Conservation (phyloP, 106 monocot species). For the Platanthera guangdongensis region DNA sequence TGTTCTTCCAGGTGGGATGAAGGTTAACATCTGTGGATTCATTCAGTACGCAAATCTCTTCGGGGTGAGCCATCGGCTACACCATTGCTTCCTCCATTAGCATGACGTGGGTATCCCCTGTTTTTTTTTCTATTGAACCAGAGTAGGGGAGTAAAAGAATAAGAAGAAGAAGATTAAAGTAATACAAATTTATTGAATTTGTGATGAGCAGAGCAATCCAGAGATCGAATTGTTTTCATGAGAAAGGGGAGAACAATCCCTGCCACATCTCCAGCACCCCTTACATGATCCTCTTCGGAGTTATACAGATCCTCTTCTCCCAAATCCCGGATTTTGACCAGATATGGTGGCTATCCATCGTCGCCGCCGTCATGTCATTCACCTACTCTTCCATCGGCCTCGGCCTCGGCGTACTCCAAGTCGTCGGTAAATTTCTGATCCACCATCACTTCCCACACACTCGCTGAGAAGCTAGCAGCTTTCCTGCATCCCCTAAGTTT, state of each 20-base stretch:
- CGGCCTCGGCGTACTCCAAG: slow-evolving; percentile 34
- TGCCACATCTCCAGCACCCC: slow-evolving; percentile 35
- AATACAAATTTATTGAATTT: not conserved
- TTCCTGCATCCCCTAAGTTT: too few relatives aligned
- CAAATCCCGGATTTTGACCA: slow-evolving; percentile 58
- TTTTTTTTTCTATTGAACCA: not conserved
- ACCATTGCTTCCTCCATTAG: slow-evolving; percentile 73
- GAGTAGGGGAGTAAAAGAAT: not conserved
- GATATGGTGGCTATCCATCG: slow-evolving; percentile 56
- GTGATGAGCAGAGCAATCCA: slow-evolving; percentile 32
- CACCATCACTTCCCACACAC: slow-evolving; percentile 16
- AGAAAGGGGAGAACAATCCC: slow-evolving; percentile 34
- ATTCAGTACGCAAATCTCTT: slow-evolving; percentile 54
- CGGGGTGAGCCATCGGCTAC: slow-evolving; percentile 62
- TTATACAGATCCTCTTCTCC: slow-evolving; percentile 35
- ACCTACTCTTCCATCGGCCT: slow-evolving; percentile 54
- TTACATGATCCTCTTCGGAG: slow-evolving; percentile 48
- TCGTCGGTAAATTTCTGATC: slow-evolving; percentile 50
- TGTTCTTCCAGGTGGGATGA: slow-evolving; percentile 28
- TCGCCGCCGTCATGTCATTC: slow-evolving; percentile 56
- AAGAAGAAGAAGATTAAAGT: not conserved
- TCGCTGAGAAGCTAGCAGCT: too few relatives aligned
- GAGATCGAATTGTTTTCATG: slow-evolving; percentile 46
- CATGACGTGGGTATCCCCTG: slow-evolving; percentile 36
- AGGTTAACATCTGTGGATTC: slow-evolving; percentile 55